Conservation (phyloP, 352 stramenopile genomes). For the Globisporangium solare region DNA sequence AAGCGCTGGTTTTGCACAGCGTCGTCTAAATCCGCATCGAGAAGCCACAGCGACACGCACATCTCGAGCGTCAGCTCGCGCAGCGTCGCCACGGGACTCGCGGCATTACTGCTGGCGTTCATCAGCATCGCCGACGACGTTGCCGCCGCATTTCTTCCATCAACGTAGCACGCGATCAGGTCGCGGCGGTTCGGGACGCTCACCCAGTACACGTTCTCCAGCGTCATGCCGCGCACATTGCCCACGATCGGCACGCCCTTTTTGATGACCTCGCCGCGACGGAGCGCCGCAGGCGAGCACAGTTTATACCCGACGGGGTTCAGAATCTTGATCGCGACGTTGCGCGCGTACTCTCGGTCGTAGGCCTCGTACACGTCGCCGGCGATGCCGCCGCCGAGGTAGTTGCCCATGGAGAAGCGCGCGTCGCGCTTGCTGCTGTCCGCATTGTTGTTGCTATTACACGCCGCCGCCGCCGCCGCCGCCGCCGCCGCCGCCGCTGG, state of each 20-base stretch:
- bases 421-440: constrained; percentile 6
- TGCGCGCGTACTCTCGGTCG: constrained; percentile 65
- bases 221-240: constrained; percentile 54
- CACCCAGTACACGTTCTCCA: constrained; percentile 80
- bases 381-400: constrained; percentile 89
- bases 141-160: constrained; percentile 13
- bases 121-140: neutral
- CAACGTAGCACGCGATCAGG: constrained; percentile 66
- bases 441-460: neutral
- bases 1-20: constrained; percentile 11
- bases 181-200: constrained; percentile 56
- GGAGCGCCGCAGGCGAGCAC: constrained; percentile 57
- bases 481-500: constrained; percentile 6
- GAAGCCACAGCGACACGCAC: constrained; percentile 76
- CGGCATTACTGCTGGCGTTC: constrained; percentile 1
- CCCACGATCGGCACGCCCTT: constrained; percentile 44
- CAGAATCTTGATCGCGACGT: constrained; percentile 95
- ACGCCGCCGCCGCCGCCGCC: neutral
- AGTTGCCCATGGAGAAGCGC: constrained; percentile 88
- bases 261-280: constrained; percentile 86
- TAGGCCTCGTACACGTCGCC: constrained; percentile 92
- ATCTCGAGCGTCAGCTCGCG: constrained; percentile 83
- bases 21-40: constrained; percentile 62
- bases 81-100: constrained; percentile 17
- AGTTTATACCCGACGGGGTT: constrained; percentile 96